These are phyloP conservation scores for Gossypium aridum DNA, from an alignment of 441 rosid genomes.

Conservation along the genomic window DNA sequence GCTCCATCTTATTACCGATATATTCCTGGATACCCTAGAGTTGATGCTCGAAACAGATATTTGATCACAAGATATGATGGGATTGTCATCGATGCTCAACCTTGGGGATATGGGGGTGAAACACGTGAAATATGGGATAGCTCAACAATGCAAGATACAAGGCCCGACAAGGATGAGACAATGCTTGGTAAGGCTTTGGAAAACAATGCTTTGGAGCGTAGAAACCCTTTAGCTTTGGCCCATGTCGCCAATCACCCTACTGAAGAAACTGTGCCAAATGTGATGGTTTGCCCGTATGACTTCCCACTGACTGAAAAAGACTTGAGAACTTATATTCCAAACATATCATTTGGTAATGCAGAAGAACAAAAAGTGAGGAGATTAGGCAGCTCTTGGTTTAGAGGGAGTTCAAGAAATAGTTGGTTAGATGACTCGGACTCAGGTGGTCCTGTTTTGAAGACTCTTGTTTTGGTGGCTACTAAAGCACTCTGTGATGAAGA, in stretches of 20 bases:
- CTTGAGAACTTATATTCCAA: constrained; percentile 73
- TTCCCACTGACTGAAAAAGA: constrained; percentile 56
- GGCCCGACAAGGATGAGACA: constrained; percentile 11
- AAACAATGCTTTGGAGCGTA: constrained; percentile 45
- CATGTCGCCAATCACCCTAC: constrained; percentile 73
- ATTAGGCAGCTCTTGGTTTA: constrained; percentile 66
- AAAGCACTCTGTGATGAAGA: constrained; percentile 65
- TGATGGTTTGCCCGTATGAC: constrained; percentile 74
- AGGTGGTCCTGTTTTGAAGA: constrained; percentile 39
- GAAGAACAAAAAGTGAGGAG: constrained; percentile 54
- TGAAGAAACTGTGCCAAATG: constrained; percentile 67
- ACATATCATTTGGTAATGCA: constrained; percentile 36
- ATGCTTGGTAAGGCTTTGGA: constrained; percentile 59
- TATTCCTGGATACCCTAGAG: constrained; percentile 74
- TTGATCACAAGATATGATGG: constrained; percentile 81
- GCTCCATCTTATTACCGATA: constrained; percentile 63
- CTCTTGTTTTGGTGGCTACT: constrained; percentile 75
- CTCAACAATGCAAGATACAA: constrained; percentile 23
- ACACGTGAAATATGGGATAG: constrained; percentile 54
- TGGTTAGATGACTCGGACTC: constrained; percentile 11
- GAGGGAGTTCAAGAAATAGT: constrained; percentile 18
- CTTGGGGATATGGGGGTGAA: constrained; percentile 78
- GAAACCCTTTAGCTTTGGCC: constrained; percentile 82
- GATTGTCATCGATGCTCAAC: constrained; percentile 65
- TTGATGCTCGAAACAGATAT: constrained; percentile 52